Percentiles rank a stretch among this genome's conserved stretches.
These are phyloP conservation scores for Mortierella claussenii DNA, from an alignment of 192 early-diverging fungal genomes.

Conservation along the genomic window DNA sequence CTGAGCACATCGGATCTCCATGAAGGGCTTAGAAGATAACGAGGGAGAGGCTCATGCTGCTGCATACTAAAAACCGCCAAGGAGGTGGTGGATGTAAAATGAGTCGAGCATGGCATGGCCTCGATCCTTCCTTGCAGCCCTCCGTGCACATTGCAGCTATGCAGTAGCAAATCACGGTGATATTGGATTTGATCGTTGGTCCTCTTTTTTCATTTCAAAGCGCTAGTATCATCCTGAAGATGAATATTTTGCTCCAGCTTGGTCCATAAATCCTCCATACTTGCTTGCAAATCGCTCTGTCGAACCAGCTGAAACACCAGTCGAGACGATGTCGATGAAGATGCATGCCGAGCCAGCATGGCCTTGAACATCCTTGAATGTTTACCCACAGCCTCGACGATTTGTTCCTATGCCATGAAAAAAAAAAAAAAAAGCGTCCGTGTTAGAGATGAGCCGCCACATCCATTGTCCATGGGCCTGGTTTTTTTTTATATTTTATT, in stretches of 20 bases:
- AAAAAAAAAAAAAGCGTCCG: background rate
- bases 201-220: background rate
- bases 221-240: background rate
- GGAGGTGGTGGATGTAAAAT: no score
- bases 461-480: background rate
- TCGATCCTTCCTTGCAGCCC: no score
- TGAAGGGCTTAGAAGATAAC: no score
- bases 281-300: slow-evolving; percentile 28
- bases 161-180: background rate
- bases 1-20: no score
- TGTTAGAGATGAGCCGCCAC: background rate
- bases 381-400: slow-evolving; percentile 18
- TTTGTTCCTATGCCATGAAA: slow-evolving; percentile 17
- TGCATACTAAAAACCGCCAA: no score
- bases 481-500: background rate
- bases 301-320: slow-evolving; percentile 32
- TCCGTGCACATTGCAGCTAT: background rate
- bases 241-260: slow-evolving; percentile 13
- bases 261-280: slow-evolving; percentile 33
- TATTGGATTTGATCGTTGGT: background rate
- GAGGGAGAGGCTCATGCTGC: no score
- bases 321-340: slow-evolving; percentile 18
- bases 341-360: slow-evolving; percentile 41
- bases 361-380: slow-evolving; percentile 29
- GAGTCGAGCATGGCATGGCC: no score